Evolutionary conservation across 805 yeast genomes (phyloP), one percentile per base, ranked within the genome.

Genomic region (Kluyveromyces starmeri): DNA sequence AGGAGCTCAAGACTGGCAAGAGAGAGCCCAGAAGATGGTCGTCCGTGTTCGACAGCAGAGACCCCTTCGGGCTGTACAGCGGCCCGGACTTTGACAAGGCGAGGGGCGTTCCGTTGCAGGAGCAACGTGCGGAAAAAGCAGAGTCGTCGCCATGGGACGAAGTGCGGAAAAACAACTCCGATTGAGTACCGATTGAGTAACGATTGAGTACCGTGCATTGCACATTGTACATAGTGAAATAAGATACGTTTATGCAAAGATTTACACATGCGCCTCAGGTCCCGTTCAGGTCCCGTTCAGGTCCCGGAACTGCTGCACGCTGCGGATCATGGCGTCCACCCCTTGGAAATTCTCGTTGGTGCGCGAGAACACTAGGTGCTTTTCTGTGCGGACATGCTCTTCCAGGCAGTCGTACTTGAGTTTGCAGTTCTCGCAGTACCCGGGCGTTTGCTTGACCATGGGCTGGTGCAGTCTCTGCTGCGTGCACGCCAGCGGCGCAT

Each of bases 381-480:
- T 72, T 22, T 70, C 71, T 16, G 84, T 68, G 19, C 51, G 48
- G 26, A 84, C 71, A 54, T 89, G 98, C 38, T 74, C 83, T 17
- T 76, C 83, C 50, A 86, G 78, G 44, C 75, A 73, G 34, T 82
- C 88, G 53, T 82, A 89, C 52, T 78, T 78, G 40, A 80, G 81
- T 16, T 89, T 67, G 59, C 98, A 89, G 52, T 89, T 89, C 54
- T 89, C 98, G 61, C 98, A 89, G 58, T 83, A 88, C 0, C 96
- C 96, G 1, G 89, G 46, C 29, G 51, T 58, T 48, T 32, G 47
- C 44, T 8, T 45, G 41, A 21, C 34, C 44, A 36, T 42, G 41
- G 7, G 41, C 40, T 24, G 39, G 41, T 28, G 41, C 41, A 28
- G 37, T 27, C 16, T 37, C 12, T 18, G 34, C 34, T 15, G 27